These are phyloP conservation scores for Perilla frutescens DNA, from an alignment of 257 asterid genomes.

Conservation along the genomic window DNA sequence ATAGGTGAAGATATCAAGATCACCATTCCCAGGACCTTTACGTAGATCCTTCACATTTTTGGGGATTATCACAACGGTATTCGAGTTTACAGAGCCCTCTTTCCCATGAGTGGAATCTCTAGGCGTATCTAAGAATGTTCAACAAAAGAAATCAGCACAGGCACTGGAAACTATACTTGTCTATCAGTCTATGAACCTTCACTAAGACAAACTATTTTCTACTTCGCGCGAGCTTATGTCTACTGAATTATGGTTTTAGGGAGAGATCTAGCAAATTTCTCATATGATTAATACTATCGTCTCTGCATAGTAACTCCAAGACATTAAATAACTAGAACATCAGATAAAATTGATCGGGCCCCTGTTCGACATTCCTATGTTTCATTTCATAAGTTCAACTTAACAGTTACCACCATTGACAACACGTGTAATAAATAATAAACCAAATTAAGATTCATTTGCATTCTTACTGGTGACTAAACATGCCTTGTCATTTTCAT, in stretches of 20 bases:
- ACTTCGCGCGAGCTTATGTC: not conserved
- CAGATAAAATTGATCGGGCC: not conserved
- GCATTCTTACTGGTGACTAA: constrained; percentile 5
- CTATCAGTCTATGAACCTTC: not conserved
- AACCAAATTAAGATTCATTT: constrained; percentile 16
- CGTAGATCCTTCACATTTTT: constrained; percentile 79
- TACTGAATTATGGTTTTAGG: not conserved
- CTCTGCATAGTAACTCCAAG: not conserved
- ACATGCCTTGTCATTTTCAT: not conserved
- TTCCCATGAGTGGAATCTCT: constrained; percentile 47
- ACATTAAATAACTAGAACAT: not conserved
- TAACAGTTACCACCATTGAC: constrained; percentile 17
- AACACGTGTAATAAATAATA: not conserved
- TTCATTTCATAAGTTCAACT: constrained; percentile 7
- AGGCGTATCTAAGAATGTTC: constrained; percentile 28
- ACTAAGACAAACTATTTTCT: not conserved
- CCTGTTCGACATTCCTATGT: not conserved
- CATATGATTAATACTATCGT: constrained; percentile 1
- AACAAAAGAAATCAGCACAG: constrained; percentile 23
- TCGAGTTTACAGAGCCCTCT: constrained; percentile 50
- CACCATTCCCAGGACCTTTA: constrained; percentile 66
- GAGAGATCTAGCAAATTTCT: constrained; percentile 3
- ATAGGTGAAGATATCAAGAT: constrained; percentile 83
- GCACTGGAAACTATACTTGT: constrained; percentile 23
- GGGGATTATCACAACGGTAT: constrained; percentile 54